Evolutionary conservation across 257 asterid genomes (phyloP).

Genomic region (Forsythia viridissima): DNA sequence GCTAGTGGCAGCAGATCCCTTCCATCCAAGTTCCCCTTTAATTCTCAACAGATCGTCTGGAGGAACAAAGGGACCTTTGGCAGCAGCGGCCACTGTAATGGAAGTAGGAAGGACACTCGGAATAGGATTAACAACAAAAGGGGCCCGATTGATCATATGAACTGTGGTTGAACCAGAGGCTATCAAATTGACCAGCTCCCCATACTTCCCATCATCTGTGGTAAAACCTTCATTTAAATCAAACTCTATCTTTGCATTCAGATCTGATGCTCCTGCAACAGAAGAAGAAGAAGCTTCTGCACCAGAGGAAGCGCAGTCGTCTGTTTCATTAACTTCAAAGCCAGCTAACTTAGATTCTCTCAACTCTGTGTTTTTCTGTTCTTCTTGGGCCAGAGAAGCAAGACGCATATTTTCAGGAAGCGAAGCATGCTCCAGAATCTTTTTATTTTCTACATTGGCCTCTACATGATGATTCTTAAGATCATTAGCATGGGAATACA

Average conservation of each 20-base stretch:
- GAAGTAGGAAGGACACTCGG: slow-evolving; percentile 56
- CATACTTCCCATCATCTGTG: slow-evolving; percentile 73
- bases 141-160: slow-evolving; percentile 33
- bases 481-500: slow-evolving; percentile 22
- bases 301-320: slow-evolving; percentile 26
- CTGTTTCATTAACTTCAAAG: slow-evolving; percentile 30
- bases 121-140: slow-evolving; percentile 40
- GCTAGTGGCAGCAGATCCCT: slow-evolving; percentile 96
- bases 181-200: slow-evolving; percentile 40
- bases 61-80: slow-evolving; percentile 81
- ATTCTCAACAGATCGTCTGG: slow-evolving; percentile 80
- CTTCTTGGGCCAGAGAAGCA: slow-evolving; percentile 27
- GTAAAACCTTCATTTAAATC: slow-evolving; percentile 78
- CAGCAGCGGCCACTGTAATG: slow-evolving; percentile 83
- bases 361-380: slow-evolving; percentile 23
- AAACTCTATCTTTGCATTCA: slow-evolving; percentile 50
- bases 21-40: slow-evolving; percentile 90
- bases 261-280: slow-evolving; percentile 33
- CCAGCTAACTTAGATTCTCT: slow-evolving; percentile 28
- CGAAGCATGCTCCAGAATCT: slow-evolving; percentile 25
- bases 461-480: slow-evolving; percentile 29
- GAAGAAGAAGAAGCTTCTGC: slow-evolving; percentile 32
- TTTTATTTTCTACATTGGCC: slow-evolving; percentile 33
- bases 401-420: slow-evolving; percentile 26
- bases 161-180: slow-evolving; percentile 36